Evolutionary conservation across 2,329 filamentous ascomycete genomes (phyloP).

Genomic region (Exophiala mesophila): DNA sequence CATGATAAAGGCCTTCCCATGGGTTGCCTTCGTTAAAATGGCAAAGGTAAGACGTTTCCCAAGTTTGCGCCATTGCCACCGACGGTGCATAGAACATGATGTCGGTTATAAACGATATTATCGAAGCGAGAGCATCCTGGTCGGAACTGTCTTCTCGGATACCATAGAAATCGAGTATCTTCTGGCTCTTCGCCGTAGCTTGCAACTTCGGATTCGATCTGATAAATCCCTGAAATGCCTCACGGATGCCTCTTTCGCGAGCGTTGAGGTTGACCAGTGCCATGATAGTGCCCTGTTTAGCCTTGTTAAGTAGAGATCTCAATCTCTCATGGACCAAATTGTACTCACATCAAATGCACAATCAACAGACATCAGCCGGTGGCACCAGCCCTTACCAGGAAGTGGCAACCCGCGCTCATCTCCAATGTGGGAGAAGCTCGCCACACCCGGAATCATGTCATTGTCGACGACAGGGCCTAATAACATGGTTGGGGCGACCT

Average conservation of each 20-base stretch:
- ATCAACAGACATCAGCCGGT: constrained; percentile 44
- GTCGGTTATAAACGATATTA: constrained; percentile 43
- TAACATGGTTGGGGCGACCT: constrained; percentile 33
- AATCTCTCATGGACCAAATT: background rate
- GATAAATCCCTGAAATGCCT: constrained; percentile 10
- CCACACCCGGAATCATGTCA: constrained; percentile 33
- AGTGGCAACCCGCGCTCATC: background rate
- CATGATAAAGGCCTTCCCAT: constrained; percentile 41
- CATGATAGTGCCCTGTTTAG: background rate
- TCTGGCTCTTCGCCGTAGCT: constrained; percentile 19
- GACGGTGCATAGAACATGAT: constrained; percentile 43
- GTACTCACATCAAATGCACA: constrained; percentile 40
- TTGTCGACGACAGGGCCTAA: constrained; percentile 39
- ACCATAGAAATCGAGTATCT: constrained; percentile 36
- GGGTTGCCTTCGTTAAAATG: constrained; percentile 45
- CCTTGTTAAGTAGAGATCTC: background rate
- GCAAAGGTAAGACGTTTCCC: constrained; percentile 28
- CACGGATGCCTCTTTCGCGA: constrained; percentile 1
- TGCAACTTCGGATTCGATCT: constrained; percentile 8
- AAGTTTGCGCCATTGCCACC: constrained; percentile 37
- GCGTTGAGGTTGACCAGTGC: constrained; percentile 3
- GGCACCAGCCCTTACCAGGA: constrained; percentile 41
- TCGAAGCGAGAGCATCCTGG: constrained; percentile 35
- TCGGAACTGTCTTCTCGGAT: constrained; percentile 35
- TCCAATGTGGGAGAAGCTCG: constrained; percentile 1